These are phyloP conservation scores for Gigaspora rosea DNA, from an alignment of 192 early-diverging fungal species.

Conservation along the genomic window DNA sequence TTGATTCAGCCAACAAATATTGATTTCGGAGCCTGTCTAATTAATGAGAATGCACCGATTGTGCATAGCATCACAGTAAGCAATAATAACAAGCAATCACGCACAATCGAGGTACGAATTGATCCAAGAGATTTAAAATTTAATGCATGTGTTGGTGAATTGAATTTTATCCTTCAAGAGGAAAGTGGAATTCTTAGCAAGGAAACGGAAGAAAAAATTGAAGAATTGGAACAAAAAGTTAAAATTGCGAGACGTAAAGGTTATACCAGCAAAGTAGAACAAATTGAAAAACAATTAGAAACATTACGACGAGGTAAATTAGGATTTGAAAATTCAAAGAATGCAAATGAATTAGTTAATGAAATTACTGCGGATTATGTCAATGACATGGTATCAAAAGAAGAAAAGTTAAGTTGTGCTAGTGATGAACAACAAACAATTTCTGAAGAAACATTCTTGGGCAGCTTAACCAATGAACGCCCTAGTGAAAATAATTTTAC, in stretches of 20 bases:
- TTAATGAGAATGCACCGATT: constrained; percentile 54
- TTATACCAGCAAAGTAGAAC: constrained; percentile 82
- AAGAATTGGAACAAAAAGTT: constrained; percentile 94
- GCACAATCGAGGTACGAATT: constrained; percentile 75
- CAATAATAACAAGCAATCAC: constrained; percentile 80
- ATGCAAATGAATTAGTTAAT: constrained; percentile 11
- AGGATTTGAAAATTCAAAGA: not conserved
- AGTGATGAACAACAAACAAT: constrained; percentile 30
- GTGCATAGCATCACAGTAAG: constrained; percentile 70
- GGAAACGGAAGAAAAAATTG: constrained; percentile 93
- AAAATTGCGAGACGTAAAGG: constrained; percentile 95
- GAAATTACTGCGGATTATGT: not conserved
- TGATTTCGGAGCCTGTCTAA: constrained; percentile 73
- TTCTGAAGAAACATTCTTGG: constrained; percentile 34
- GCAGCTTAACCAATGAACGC: constrained; percentile 18
- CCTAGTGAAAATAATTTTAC: constrained; percentile 5
- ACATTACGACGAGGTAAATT: constrained; percentile 55
- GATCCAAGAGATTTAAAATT: constrained; percentile 72
- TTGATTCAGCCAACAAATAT: constrained; percentile 71
- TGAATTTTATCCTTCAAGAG: constrained; percentile 67
- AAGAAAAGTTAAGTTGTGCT: constrained; percentile 36
- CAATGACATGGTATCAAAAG: constrained; percentile 12
- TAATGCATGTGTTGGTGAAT: constrained; percentile 53
- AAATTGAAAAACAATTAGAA: constrained; percentile 74
- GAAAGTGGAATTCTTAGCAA: constrained; percentile 51